Percentiles rank a stretch among this genome's conserved stretches.
These are phyloP conservation scores for Quercus tomentella DNA, from an alignment of 331 rosid genomes.

Conservation along the genomic window DNA sequence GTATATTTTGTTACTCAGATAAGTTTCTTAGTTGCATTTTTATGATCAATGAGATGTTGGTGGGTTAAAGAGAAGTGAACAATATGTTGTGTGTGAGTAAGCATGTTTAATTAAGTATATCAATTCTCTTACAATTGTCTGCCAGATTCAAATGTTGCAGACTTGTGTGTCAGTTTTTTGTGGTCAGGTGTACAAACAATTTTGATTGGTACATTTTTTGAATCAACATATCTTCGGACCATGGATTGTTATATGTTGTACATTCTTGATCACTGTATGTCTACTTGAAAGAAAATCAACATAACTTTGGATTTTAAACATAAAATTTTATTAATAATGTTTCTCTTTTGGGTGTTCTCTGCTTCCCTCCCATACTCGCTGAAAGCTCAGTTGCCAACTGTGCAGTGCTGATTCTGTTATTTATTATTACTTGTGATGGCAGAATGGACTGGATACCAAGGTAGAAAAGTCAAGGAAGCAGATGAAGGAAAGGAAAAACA, in stretches of 20 bases:
- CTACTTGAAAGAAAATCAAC: neutral
- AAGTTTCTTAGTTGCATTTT: neutral
- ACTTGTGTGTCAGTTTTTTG: neutral
- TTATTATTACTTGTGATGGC: neutral
- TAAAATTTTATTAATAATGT: neutral
- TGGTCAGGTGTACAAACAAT: neutral
- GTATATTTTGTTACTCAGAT: neutral
- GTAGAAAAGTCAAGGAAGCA: slow-evolving; percentile 59
- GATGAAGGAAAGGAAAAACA: slow-evolving; percentile 60
- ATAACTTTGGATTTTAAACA: neutral
- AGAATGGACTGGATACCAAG: slow-evolving; percentile 60
- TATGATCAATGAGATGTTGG: neutral
- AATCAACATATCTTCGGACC: neutral
- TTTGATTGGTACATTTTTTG: neutral
- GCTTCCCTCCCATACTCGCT: neutral
- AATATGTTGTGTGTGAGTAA: neutral
- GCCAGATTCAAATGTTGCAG: neutral
- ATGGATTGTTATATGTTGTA: neutral
- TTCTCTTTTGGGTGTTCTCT: neutral
- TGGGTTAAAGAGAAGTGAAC: neutral
- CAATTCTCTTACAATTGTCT: neutral
- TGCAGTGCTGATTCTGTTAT: neutral
- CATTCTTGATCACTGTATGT: neutral
- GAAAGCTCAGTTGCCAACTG: neutral
- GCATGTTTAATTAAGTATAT: neutral